These are phyloP conservation scores for Tilletia caries DNA, from an alignment of 1,284 basidiomycete species.

Conservation along the genomic window DNA sequence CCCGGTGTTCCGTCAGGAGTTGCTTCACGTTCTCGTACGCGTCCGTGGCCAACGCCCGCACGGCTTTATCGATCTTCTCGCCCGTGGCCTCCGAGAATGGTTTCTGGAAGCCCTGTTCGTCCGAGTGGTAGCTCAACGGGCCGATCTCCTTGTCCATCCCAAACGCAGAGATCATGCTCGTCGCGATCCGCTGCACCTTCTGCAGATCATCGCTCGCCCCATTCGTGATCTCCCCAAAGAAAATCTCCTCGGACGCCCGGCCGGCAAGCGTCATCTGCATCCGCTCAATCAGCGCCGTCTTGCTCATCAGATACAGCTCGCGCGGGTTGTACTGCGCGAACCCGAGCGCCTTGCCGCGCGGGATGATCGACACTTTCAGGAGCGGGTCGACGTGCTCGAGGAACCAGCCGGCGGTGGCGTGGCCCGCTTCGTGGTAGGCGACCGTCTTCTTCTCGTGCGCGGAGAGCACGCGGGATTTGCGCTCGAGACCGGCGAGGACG, in stretches of 20 bases:
- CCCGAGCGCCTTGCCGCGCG: conserved; percentile 90
- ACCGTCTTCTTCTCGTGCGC: conserved; percentile 98
- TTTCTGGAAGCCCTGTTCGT: conserved; percentile 87
- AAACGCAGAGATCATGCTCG: conserved; percentile 67
- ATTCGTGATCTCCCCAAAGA: conserved; percentile 93
- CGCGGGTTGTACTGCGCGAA: conserved; percentile 95
- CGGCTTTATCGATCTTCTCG: conserved; percentile 13
- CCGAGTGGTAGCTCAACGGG: conserved; percentile 88
- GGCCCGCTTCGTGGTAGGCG: conserved; percentile 95
- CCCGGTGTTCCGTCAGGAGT: conserved; percentile 75
- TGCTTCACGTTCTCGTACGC: conserved; percentile 82
- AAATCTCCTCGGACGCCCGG: conserved; percentile 95
- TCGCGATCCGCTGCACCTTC: conserved; percentile 97
- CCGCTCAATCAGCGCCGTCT: conserved; percentile 87
- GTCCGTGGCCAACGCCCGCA: conserved; percentile 56
- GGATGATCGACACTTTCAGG: conserved; percentile 97
- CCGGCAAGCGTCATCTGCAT: conserved; percentile 99
- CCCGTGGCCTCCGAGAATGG: conserved; percentile 95
- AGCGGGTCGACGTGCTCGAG: conserved; percentile 93
- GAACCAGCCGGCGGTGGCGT: conserved; percentile 98
- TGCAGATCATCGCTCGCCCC: conserved; percentile 96
- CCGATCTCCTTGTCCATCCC: conserved; percentile 95
- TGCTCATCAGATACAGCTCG: conserved; percentile 91
- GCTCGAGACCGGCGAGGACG: conserved; percentile 93
- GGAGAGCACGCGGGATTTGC: conserved; percentile 88